These are phyloP conservation scores for Flaveria bidentis DNA, from an alignment of 129 eudicot genomes.

Conservation along the genomic window DNA sequence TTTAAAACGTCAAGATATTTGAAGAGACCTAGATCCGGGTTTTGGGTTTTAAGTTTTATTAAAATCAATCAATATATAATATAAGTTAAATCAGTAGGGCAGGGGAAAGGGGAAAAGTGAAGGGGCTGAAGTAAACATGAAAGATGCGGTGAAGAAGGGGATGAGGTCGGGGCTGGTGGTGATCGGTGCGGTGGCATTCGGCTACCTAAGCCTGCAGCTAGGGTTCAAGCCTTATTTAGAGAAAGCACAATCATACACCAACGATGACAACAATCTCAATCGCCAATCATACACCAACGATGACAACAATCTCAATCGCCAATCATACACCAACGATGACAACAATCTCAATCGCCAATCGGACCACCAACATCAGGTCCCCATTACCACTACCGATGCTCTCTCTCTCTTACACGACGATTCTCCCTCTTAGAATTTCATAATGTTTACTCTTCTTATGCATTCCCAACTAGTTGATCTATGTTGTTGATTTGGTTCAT, in stretches of 20 bases:
- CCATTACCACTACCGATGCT: conserved; percentile 1
- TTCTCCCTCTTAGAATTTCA: neutral
- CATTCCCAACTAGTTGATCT: too few species aligned
- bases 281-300: conserved; percentile 22
- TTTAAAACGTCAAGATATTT: too few species aligned
- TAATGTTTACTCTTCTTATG: too few species aligned
- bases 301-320: conserved; percentile 26
- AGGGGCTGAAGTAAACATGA: conserved; percentile 30
- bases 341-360: conserved; percentile 17
- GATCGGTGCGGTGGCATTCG: conserved; percentile 62
- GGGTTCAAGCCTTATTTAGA: conserved; percentile 69
- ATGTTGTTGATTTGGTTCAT: too few species aligned
- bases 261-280: neutral
- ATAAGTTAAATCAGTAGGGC: too few species aligned
- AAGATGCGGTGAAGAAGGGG: conserved; percentile 57
- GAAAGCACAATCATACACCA: conserved; percentile 49
- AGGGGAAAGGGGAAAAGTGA: neutral
- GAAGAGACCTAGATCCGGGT: too few species aligned
- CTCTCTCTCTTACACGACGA: conserved; percentile 27
- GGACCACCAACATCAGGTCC: neutral
- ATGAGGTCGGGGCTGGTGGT: conserved; percentile 68
- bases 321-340: conserved; percentile 21
- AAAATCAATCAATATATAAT: too few species aligned
- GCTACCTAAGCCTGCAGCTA: conserved; percentile 52
- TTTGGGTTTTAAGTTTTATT: too few species aligned